Evolutionary conservation across 768 basidiomycete species (phyloP).

Genomic region (Termitomyces sp.): DNA sequence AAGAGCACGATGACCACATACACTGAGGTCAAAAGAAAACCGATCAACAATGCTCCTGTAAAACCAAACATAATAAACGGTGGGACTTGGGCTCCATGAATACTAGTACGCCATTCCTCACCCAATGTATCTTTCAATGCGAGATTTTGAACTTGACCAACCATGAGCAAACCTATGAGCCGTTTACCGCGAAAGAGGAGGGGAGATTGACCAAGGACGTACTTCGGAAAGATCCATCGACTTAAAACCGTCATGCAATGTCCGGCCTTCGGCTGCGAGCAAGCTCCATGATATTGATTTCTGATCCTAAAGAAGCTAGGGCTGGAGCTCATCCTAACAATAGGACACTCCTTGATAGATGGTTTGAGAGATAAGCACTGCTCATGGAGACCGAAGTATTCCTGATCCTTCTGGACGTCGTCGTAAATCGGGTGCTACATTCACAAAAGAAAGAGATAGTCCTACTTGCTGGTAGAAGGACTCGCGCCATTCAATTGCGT

Average conservation of each 20-base stretch:
- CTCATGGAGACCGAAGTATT: not conserved
- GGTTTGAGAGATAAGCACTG: not conserved
- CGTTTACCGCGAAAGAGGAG: not conserved
- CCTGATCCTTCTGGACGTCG: not conserved
- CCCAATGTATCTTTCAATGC: not conserved
- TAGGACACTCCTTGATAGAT: not conserved
- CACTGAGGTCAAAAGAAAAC: not conserved
- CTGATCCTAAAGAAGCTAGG: not conserved
- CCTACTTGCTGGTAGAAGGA: no score
- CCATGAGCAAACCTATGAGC: not conserved
- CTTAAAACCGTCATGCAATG: no score
- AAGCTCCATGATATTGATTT: not conserved
- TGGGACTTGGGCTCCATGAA: not conserved
- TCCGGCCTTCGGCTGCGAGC: not conserved
- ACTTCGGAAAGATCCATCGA: not conserved
- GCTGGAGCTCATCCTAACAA: not conserved
- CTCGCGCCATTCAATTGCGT: no score
- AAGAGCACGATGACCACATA: not conserved
- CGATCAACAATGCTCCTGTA: conserved; percentile 1
- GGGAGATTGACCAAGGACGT: not conserved
- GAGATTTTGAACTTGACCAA: not conserved
- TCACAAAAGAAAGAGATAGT: not conserved
- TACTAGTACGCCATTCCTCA: not conserved
- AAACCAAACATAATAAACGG: not conserved
- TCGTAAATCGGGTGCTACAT: not conserved